A percentile compares a stretch with the other conserved stretches of the same genome.
phyloP scores from a whole-genome alignment of 352 stramenopile genomes.

The Globisporangium canariense region DNA sequence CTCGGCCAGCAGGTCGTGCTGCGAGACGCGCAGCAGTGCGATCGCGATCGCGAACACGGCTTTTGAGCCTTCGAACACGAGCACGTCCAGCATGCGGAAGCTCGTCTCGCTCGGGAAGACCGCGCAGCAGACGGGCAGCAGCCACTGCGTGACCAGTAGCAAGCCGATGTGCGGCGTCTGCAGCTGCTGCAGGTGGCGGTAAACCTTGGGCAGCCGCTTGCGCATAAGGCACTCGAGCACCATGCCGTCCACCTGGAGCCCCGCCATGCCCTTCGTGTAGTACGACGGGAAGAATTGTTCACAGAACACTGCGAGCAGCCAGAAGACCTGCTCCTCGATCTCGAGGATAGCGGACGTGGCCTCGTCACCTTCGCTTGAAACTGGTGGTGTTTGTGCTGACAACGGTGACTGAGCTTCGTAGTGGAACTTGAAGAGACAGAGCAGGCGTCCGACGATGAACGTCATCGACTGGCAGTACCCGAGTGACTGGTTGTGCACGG shows the following conservation, averaged over 20 bases:
- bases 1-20: constrained; percentile 47
- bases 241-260: constrained; percentile 49
- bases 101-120: constrained; percentile 64
- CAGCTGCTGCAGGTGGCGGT: constrained; percentile 54
- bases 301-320: constrained; percentile 50
- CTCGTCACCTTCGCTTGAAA: not conserved
- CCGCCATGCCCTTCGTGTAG: constrained; percentile 63
- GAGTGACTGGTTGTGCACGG: constrained; percentile 67
- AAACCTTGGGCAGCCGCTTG: constrained; percentile 46
- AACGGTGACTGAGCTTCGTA: not conserved
- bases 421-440: constrained; percentile 49
- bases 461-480: constrained; percentile 92
- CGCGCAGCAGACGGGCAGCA: constrained; percentile 60
- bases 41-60: constrained; percentile 58
- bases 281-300: constrained; percentile 59
- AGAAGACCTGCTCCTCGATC: constrained; percentile 55
- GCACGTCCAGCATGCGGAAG: constrained; percentile 57
- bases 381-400: not conserved
- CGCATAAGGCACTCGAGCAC: constrained; percentile 53
- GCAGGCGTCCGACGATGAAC: constrained; percentile 73
- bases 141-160: constrained; percentile 62
- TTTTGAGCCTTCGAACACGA: constrained; percentile 49
- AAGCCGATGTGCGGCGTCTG: constrained; percentile 52
- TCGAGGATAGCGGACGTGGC: not conserved
- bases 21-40: constrained; percentile 50